Base-by-base conservation (phyloP, 352 stramenopile species). In the Phytophthora lateralis region DNA sequence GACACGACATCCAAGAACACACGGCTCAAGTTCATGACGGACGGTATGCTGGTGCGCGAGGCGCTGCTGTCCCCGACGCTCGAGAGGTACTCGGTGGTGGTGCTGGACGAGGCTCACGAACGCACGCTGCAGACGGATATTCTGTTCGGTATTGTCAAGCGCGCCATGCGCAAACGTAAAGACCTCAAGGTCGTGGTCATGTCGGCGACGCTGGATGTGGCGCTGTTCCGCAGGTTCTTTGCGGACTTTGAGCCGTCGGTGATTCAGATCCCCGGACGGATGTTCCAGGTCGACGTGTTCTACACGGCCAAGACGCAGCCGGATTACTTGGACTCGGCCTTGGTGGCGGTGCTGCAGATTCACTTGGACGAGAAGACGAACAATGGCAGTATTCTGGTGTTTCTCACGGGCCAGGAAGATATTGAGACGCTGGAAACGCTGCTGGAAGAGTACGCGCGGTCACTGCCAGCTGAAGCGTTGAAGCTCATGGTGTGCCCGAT, bases 121-220 rank as follows among this genome's bases (percentile, higher is more conserved):
- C 81, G 83, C 18, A 97, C 93, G 63, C 54, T 94, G 44, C 75
- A 96, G 73, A 96, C 86, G n/a, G 88, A 96, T 64, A 97, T 98
- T 54, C 68, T 98, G 34, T 93, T 92, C 60, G 76, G 83, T 6
- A 92, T 98, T 61, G 80, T 94, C 44, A 92, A 94, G 75, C 82
- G 78, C 15, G 90, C 89, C 18, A 73, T 95, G 69, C 67, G 86
- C 37, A 88, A 85, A 59, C 82, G 89, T 32, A 85, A 76, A 37
- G 78, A 95, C 54, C 76, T 99, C n/a, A 95, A 92, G 56, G 86
- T 99, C 10, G 87, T 99, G 24, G 93, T 99, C 57, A 99, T 99
- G 96, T 99, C 93, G n/a, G 98, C 97, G 38, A 99, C 97, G 30
- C 75, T 99, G 21, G 92, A 99, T 60, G 89, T 98, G 26, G 71